A percentile compares a stretch with the other conserved stretches of the same genome.
These are phyloP conservation scores for Allodekkera sacchari DNA, from an alignment of 805 yeast genomes.

Conservation along the genomic window DNA sequence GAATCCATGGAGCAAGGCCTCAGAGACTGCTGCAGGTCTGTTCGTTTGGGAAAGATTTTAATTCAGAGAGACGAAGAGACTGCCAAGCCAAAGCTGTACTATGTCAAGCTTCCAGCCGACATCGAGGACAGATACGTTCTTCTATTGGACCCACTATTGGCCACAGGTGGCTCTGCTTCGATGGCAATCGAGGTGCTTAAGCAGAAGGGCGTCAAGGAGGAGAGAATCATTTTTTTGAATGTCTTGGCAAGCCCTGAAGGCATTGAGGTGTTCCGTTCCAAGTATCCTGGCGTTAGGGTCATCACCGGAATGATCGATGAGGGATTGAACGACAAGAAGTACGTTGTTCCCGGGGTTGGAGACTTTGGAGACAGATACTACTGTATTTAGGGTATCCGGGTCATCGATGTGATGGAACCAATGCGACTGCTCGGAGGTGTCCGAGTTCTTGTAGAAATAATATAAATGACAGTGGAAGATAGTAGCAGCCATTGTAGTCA, in stretches of 20 bases:
- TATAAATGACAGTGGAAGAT: too few species aligned
- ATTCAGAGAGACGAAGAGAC: slow-evolving; percentile 99
- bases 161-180: slow-evolving; percentile 97
- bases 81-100: slow-evolving; percentile 83
- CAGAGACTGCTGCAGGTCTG: slow-evolving; percentile 94
- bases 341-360: slow-evolving; percentile 91
- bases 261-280: slow-evolving; percentile 62
- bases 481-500: too few species aligned
- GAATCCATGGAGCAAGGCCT: slow-evolving; percentile 98
- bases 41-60: slow-evolving; percentile 90
- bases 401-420: not conserved
- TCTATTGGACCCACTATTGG: slow-evolving; percentile 93
- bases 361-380: slow-evolving; percentile 98
- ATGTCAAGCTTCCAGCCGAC: slow-evolving; percentile 91
- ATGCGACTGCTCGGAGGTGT: not conserved
- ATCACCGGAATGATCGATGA: slow-evolving; percentile 93
- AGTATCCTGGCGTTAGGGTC: slow-evolving; percentile 77
- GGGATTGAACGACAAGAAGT: slow-evolving; percentile 75
- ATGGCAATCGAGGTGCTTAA: slow-evolving; percentile 93
- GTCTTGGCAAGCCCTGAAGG: slow-evolving; percentile 95
- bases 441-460: too few species aligned
- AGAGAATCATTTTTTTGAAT: slow-evolving; percentile 83
- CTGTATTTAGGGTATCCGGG: slow-evolving; percentile 55
- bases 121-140: slow-evolving; percentile 83
- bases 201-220: slow-evolving; percentile 78